These are phyloP conservation scores for Boletus patriciae DNA, from an alignment of 768 basidiomycete species.

Conservation along the genomic window DNA sequence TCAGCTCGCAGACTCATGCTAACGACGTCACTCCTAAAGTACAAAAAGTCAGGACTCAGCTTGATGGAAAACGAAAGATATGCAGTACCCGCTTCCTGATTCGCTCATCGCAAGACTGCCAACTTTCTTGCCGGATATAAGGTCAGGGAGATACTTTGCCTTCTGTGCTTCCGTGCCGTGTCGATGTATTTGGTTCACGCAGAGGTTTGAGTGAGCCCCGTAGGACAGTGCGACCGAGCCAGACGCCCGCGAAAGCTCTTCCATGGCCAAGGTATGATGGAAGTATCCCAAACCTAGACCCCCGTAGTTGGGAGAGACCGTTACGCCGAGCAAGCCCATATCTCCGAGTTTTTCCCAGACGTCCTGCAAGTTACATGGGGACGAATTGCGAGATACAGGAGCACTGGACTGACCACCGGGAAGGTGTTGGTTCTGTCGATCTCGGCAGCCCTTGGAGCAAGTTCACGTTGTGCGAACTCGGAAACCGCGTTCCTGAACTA, in stretches of 20 bases:
- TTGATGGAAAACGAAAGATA: neutral
- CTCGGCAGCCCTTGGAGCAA: conserved; percentile 82
- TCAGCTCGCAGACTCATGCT: conserved; percentile 87
- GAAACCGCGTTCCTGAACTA: conserved; percentile 81
- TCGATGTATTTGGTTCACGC: conserved; percentile 81
- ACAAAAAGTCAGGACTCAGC: neutral
- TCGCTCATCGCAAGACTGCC: conserved; percentile 96
- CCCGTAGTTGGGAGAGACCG: conserved; percentile 77
- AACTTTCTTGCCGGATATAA: conserved; percentile 78
- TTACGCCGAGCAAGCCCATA: conserved; percentile 91
- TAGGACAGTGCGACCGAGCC: conserved; percentile 92
- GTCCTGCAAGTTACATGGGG: conserved; percentile 48
- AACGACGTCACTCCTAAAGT: conserved; percentile 75
- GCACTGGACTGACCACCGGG: conserved; percentile 53
- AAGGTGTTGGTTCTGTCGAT: conserved; percentile 85
- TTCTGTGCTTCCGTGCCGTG: conserved; percentile 86
- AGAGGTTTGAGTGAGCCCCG: conserved; percentile 89
- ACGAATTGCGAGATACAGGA: neutral
- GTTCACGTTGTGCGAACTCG: conserved; percentile 79
- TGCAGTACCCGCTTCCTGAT: conserved; percentile 64
- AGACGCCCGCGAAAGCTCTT: conserved; percentile 86
- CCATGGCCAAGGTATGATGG: conserved; percentile 91
- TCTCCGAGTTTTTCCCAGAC: conserved; percentile 86
- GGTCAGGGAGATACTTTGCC: conserved; percentile 72
- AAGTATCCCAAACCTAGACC: conserved; percentile 84